Conservation (phyloP, 352 stramenopile species). For the Peronospora tabacina region DNA sequence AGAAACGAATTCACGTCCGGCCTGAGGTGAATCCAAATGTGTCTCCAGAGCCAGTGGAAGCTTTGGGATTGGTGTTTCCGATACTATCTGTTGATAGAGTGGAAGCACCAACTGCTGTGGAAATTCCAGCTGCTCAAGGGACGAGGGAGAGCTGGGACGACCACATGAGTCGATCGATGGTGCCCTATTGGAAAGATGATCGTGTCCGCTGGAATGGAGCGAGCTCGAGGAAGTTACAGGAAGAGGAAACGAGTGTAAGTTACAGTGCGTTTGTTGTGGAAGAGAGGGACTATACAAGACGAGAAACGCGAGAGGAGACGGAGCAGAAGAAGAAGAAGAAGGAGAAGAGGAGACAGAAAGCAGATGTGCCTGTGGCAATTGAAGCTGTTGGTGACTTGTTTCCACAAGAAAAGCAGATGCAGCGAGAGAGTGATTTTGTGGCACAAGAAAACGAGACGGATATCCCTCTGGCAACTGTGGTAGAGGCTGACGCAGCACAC, state of each 20-base stretch:
- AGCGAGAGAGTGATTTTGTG: constrained; percentile 4
- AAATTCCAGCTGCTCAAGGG: constrained; percentile 24
- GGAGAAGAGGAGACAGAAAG: constrained; percentile 4
- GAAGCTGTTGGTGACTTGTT: constrained; percentile 17
- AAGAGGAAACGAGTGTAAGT: constrained; percentile 25
- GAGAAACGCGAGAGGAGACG: constrained; percentile 5
- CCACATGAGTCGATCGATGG: constrained; percentile 56
- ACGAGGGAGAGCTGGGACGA: constrained; percentile 29
- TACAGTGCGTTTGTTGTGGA: constrained; percentile 43
- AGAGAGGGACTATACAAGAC: constrained; percentile 45
- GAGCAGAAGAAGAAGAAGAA: constrained; percentile 3
- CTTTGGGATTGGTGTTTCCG: constrained; percentile 64
- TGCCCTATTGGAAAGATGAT: constrained; percentile 40
- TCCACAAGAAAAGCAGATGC: constrained; percentile 28
- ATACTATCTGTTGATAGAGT: constrained; percentile 46
- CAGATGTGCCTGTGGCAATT: constrained; percentile 11
- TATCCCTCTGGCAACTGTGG: constrained; percentile 54
- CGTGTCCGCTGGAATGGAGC: constrained; percentile 19
- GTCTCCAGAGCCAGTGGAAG: constrained; percentile 63
- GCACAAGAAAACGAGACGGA: constrained; percentile 18
- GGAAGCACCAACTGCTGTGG: background rate
- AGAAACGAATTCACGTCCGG: constrained; percentile 61
- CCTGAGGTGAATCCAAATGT: constrained; percentile 76
- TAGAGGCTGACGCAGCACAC: constrained; percentile 25
- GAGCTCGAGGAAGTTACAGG: constrained; percentile 9